Percentiles rank a stretch among this genome's conserved stretches.
Evolutionary conservation across 495 filamentous ascomycete genomes (phyloP).

Genomic region (Aspergillus indologenus): DNA sequence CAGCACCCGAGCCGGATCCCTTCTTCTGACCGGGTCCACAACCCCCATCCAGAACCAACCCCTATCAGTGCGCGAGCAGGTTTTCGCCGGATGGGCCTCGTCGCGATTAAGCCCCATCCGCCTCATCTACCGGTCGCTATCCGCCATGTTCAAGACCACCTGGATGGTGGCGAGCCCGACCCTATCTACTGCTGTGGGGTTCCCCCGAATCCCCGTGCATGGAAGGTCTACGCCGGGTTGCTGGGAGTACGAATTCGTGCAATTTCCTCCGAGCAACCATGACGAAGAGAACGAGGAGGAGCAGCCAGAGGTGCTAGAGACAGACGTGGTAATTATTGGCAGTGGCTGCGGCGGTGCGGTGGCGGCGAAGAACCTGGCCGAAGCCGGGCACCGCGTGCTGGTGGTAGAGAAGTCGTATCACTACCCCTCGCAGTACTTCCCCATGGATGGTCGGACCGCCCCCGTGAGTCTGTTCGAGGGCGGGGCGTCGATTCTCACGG

Average conservation of each 20-base stretch:
- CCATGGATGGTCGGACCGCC: slow-evolving; percentile 61
- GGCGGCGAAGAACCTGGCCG: slow-evolving; percentile 73
- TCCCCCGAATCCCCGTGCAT: slow-evolving; percentile 57
- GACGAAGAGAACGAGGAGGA: slow-evolving; percentile 9
- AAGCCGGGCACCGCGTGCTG: slow-evolving; percentile 68
- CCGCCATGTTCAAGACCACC: slow-evolving; percentile 49
- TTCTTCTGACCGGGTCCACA: slow-evolving; percentile 64
- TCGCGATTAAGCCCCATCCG: slow-evolving; percentile 60
- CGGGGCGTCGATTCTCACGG: slow-evolving; percentile 49
- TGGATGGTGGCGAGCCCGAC: slow-evolving; percentile 62
- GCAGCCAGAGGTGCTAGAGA: slow-evolving; percentile 58
- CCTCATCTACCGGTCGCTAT: slow-evolving; percentile 53
- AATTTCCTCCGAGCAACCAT: slow-evolving; percentile 34
- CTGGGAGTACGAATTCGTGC: slow-evolving; percentile 48
- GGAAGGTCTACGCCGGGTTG: slow-evolving; percentile 57
- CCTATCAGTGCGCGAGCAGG: slow-evolving; percentile 54
- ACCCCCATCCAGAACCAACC: slow-evolving; percentile 63
- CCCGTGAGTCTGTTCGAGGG: slow-evolving; percentile 62
- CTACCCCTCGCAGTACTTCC: slow-evolving; percentile 65
- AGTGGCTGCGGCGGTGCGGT: slow-evolving; percentile 85
- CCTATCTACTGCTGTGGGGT: slow-evolving; percentile 56
- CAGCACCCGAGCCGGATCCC: slow-evolving; percentile 66
- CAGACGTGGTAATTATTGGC: slow-evolving; percentile 81
- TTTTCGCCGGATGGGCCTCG: slow-evolving; percentile 56
- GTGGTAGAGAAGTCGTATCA: slow-evolving; percentile 82